phyloP scores from a whole-genome alignment of 202 grass and related monocot genomes.

The Panicum virgatum region DNA sequence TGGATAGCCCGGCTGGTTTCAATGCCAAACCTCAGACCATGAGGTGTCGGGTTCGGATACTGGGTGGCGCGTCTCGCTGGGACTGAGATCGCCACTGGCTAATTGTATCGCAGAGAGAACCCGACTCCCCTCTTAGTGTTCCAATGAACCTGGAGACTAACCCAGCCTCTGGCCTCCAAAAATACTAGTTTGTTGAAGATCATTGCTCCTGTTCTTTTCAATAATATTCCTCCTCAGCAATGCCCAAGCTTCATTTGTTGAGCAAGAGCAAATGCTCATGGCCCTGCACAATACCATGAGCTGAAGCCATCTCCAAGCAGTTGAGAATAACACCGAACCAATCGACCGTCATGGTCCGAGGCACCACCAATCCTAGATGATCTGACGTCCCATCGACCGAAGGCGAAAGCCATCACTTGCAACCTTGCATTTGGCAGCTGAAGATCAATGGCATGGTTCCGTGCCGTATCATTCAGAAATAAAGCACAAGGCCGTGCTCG shows the following conservation, averaged over 20 bases:
- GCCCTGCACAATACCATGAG: neutral
- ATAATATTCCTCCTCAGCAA: neutral
- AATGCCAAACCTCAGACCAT: too few relatives aligned
- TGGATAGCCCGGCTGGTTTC: too few relatives aligned
- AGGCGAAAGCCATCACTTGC: neutral
- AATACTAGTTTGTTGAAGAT: too few relatives aligned
- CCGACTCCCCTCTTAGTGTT: too few relatives aligned
- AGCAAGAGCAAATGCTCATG: neutral
- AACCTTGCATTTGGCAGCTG: neutral
- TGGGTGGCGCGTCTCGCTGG: too few relatives aligned
- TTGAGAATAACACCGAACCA: neutral
- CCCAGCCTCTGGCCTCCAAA: too few relatives aligned
- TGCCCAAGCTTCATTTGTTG: neutral
- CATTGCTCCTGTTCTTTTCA: neutral
- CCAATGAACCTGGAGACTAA: too few relatives aligned
- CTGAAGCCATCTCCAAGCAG: neutral
- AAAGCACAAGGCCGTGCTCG: neutral
- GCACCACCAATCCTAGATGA: neutral
- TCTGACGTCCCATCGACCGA: neutral
- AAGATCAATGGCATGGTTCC: conserved; percentile 8
- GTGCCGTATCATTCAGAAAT: conserved; percentile 28
- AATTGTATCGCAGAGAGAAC: too few relatives aligned
- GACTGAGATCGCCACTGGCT: too few relatives aligned
- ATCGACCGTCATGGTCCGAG: neutral
- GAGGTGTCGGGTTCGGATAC: too few relatives aligned